Conservation (phyloP, 2,329 filamentous ascomycete genomes). For the Leptographium procerum region DNA sequence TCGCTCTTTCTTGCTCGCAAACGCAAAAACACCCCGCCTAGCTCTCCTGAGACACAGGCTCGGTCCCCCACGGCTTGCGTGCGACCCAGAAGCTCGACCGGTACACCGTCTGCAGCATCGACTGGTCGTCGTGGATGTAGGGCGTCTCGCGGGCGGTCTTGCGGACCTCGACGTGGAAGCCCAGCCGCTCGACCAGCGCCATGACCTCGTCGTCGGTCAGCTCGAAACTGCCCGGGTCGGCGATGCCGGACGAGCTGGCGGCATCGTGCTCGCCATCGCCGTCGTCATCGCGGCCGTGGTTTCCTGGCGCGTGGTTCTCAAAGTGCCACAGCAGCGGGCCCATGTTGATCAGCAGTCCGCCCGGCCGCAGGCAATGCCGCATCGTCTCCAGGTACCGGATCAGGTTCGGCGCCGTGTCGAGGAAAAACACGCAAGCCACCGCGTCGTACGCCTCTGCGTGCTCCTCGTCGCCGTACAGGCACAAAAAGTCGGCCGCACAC, state of each 20-base stretch:
- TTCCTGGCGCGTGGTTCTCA: conserved; percentile 57
- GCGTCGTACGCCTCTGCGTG: conserved; percentile 60
- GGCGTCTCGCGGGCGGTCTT: conserved; percentile 55
- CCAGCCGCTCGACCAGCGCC: conserved; percentile 58
- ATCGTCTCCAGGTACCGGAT: conserved; percentile 85
- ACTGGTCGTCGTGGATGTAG: conserved; percentile 76
- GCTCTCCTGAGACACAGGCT: too few relatives aligned
- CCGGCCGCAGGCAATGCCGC: conserved; percentile 59
- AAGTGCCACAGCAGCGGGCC: conserved; percentile 95
- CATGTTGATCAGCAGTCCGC: conserved; percentile 78
- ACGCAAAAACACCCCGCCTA: too few relatives aligned
- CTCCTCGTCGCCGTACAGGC: conserved; percentile 60
- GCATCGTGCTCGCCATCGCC: conserved; percentile 38
- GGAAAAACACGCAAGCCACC: conserved; percentile 86
- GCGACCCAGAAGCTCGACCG: conserved; percentile 76
- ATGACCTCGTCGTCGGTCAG: conserved; percentile 82
- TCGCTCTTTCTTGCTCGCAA: background rate
- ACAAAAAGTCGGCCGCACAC: conserved; percentile 85
- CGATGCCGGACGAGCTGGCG: conserved; percentile 55
- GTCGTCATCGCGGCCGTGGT: conserved; percentile 40
- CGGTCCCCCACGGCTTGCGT: conserved; percentile 51
- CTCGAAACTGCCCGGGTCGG: conserved; percentile 82
- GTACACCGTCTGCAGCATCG: conserved; percentile 81
- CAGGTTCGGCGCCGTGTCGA: conserved; percentile 91
- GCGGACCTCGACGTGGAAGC: conserved; percentile 61